Conservation (phyloP, 768 basidiomycete genomes). For the Kwoniella pini region DNA sequence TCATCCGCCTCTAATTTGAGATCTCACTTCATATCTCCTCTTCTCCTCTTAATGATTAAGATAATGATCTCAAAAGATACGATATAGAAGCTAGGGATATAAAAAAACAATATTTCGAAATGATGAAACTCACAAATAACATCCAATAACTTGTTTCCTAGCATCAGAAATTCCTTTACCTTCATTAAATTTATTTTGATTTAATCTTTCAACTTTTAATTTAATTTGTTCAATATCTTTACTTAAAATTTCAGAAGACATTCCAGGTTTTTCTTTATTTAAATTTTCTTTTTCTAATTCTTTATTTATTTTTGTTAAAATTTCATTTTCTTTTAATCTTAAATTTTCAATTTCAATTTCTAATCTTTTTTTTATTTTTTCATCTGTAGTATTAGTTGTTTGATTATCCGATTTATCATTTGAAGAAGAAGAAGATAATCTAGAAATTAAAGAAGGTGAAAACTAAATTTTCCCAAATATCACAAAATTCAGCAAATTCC, state of each 20-base stretch:
- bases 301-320: constrained; percentile 47
- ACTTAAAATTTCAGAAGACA: constrained; percentile 47
- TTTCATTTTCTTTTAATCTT: constrained; percentile 49
- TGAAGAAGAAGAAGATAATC: constrained; percentile 43
- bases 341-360: constrained; percentile 51
- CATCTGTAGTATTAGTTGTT: constrained; percentile 25
- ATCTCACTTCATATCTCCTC: too few relatives aligned
- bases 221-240: constrained; percentile 55
- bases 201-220: constrained; percentile 53
- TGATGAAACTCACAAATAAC: constrained; percentile 54
- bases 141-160: constrained; percentile 48
- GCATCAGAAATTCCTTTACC: constrained; percentile 42
- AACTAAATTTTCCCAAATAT: too few relatives aligned
- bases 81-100: not conserved
- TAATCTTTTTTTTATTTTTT: constrained; percentile 45
- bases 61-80: not conserved
- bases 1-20: too few relatives aligned
- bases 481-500: too few relatives aligned
- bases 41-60: not conserved
- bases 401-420: not conserved
- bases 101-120: too few relatives aligned
- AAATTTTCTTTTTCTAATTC: constrained; percentile 56
- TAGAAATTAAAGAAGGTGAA: constrained; percentile 51
- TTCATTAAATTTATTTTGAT: constrained; percentile 37
- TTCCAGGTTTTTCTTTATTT: constrained; percentile 51